A percentile compares a stretch with the other conserved stretches of the same genome.
phyloP scores from a whole-genome alignment of 1,139 yeast genomes.

The Hanseniaspora sp. region DNA sequence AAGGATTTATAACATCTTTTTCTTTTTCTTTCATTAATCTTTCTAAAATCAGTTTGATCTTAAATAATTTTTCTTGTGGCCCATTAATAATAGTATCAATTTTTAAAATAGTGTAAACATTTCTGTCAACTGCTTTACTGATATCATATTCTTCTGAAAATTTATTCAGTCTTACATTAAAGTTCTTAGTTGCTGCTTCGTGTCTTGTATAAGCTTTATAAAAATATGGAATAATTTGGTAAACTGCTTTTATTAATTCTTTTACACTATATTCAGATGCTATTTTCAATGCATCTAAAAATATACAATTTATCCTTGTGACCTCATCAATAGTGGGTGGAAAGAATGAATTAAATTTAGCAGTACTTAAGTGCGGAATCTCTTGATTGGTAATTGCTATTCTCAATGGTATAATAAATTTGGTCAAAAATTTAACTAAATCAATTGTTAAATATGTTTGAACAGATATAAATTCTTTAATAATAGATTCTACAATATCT shows the following conservation, averaged over 20 bases:
- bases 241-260: slow-evolving; percentile 69
- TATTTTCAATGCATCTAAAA: slow-evolving; percentile 58
- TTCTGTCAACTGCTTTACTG: slow-evolving; percentile 17
- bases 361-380: slow-evolving; percentile 41
- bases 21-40: slow-evolving; percentile 39
- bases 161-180: slow-evolving; percentile 31
- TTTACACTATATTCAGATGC: slow-evolving; percentile 60
- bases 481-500: slow-evolving; percentile 36
- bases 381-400: slow-evolving; percentile 52
- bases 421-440: slow-evolving; percentile 62
- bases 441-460: slow-evolving; percentile 67
- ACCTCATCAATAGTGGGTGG: slow-evolving; percentile 95
- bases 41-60: slow-evolving; percentile 53
- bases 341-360: slow-evolving; percentile 61
- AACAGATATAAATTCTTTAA: slow-evolving; percentile 54
- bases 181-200: slow-evolving; percentile 73
- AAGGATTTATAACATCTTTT: slow-evolving; percentile 32
- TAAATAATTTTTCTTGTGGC: slow-evolving; percentile 55
- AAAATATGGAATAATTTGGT: slow-evolving; percentile 72
- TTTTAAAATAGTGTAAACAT: slow-evolving; percentile 41
- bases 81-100: slow-evolving; percentile 63
- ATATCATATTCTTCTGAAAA: slow-evolving; percentile 21
- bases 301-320: slow-evolving; percentile 74
- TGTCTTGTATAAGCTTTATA: slow-evolving; percentile 88
- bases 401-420: slow-evolving; percentile 68